Conservation (phyloP, 805 yeast species). For the Scheffersomyces lignosus region DNA sequence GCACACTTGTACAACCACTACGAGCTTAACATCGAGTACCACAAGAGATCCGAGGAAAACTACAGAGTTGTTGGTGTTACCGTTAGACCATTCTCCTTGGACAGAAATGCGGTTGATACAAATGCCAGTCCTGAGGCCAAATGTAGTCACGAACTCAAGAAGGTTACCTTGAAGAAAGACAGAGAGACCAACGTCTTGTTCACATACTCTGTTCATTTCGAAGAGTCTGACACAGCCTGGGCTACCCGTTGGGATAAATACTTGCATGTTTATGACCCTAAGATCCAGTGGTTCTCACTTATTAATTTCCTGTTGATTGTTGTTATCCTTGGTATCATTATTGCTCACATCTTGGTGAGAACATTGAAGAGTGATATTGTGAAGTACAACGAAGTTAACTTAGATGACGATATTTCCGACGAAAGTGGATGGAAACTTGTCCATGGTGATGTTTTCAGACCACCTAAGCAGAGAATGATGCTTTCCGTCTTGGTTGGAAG, state of each 20-base stretch:
- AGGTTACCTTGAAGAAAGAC: conserved; percentile 49
- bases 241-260: conserved; percentile 99
- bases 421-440: conserved; percentile 97
- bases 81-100: conserved; percentile 66
- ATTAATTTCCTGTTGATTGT: conserved; percentile 84
- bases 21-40: conserved; percentile 79
- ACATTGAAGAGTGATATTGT: conserved; percentile 84
- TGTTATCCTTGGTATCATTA: conserved; percentile 68
- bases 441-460: conserved; percentile 92
- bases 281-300: conserved; percentile 94
- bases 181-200: conserved; percentile 61
- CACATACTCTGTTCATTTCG: conserved; percentile 82
- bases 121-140: conserved; percentile 24
- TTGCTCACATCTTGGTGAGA: conserved; percentile 74
- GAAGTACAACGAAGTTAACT: conserved; percentile 83
- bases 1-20: conserved; percentile 80
- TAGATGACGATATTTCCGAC: conserved; percentile 84
- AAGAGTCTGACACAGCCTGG: conserved; percentile 76
- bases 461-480: conserved; percentile 69
- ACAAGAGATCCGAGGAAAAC: conserved; percentile 62
- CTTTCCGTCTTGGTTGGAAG: conserved; percentile 84
- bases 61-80: conserved; percentile 90
- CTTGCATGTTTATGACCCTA: conserved; percentile 86
- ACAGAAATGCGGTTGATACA: conserved; percentile 23
- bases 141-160: conserved; percentile 35